Evolutionary conservation across 176 grass and related monocot genomes (phyloP).

Genomic region (Avena insularis): DNA sequence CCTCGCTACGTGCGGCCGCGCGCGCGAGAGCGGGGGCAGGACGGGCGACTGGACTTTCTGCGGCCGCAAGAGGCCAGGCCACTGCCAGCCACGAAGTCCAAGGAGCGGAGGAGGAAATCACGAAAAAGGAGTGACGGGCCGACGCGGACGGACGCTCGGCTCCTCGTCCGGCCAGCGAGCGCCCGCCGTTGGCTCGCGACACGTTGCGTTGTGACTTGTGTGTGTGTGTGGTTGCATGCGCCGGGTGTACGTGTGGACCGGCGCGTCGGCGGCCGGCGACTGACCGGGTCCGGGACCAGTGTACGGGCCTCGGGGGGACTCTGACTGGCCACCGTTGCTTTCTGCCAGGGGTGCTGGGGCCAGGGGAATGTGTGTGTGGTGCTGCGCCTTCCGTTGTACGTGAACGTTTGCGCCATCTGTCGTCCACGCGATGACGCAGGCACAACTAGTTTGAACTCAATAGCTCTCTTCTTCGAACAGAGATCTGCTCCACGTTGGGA

Average conservation of each 20-base stretch:
- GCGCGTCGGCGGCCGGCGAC: conserved; percentile 27
- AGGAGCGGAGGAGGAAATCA: neutral
- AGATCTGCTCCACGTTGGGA: too few relatives aligned
- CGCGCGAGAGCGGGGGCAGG: neutral
- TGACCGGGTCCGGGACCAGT: neutral
- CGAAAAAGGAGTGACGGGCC: neutral
- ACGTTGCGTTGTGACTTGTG: neutral
- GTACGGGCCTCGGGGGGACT: too few relatives aligned
- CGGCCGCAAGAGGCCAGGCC: too few relatives aligned
- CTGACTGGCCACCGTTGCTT: neutral
- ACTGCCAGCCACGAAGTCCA: neutral
- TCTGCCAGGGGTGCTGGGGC: neutral
- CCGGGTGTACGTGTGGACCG: conserved; percentile 21
- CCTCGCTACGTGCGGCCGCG: neutral
- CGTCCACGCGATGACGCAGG: neutral
- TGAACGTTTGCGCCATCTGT: neutral
- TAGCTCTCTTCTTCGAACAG: too few relatives aligned
- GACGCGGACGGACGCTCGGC: neutral
- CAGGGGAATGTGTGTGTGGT: neutral
- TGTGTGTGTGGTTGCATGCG: neutral
- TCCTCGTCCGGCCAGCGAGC: conserved; percentile 16
- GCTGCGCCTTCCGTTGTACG: neutral
- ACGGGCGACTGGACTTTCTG: neutral
- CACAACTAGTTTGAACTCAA: neutral
- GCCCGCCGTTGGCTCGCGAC: neutral